Evolutionary conservation across 2,329 filamentous ascomycete species (phyloP).

Genomic region (Alternaria infectoria): DNA sequence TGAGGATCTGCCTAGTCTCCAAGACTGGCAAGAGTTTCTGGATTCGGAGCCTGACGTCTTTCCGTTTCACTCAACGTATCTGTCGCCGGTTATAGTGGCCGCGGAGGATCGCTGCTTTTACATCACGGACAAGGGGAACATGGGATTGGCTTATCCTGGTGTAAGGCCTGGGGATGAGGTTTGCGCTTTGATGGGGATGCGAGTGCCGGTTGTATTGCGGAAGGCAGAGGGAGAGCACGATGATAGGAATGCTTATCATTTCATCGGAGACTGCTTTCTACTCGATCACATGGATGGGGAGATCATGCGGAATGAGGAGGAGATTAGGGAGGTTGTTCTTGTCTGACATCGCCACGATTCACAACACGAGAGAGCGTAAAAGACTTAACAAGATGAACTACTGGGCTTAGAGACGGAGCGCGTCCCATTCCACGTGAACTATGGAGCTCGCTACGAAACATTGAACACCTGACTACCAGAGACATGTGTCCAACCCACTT

Average conservation of each 20-base stretch:
- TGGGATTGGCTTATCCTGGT: background rate
- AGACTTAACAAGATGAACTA: background rate
- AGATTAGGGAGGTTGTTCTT: background rate
- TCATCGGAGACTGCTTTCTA: background rate
- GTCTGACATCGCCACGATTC: background rate
- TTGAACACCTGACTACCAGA: background rate
- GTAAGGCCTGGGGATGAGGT: background rate
- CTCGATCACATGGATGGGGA: background rate
- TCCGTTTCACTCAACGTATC: no score
- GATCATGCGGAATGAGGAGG: background rate
- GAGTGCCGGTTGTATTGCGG: background rate
- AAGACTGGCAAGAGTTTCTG: background rate
- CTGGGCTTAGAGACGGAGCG: no score
- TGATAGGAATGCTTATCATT: background rate
- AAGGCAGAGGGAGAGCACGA: background rate
- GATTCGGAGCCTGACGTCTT: no score
- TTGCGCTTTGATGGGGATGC: background rate
- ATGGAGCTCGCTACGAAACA: background rate
- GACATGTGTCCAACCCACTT: background rate
- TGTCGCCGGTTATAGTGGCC: background rate
- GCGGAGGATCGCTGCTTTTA: background rate
- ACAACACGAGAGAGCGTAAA: background rate
- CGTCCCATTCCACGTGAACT: background rate
- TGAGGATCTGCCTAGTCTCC: background rate
- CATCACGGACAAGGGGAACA: background rate